Evolutionary conservation across 2,329 filamentous ascomycete species (phyloP), one percentile per base, ranked within the genome.

Genomic region (Thielaviopsis musarum): DNA sequence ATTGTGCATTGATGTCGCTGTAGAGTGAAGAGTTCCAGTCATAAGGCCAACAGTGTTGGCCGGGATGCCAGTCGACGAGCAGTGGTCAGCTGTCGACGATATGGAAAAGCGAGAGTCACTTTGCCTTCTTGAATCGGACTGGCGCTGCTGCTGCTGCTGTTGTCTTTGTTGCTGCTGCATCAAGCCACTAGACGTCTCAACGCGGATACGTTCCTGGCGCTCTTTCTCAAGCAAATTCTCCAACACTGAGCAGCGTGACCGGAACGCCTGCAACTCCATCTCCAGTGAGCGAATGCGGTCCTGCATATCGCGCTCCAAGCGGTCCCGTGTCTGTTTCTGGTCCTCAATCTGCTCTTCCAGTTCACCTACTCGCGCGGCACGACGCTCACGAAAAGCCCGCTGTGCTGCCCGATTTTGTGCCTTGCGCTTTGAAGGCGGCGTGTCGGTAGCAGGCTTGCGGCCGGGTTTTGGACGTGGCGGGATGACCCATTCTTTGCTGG

Each of bases 321-420:
- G 77, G 7, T 82, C 77, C 54, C 81, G 73, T 17, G 74, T 74
- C 49, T 79, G 77, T 65, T 78, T 80, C 53, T 81, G 74, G 62
- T 82, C 77, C 3, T 84, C 80, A 6, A 87, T 72, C 66, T 83
- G 79, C 65, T 84, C 81, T 69, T 87, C 82, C 34, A 87, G 72
- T 68, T 85, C 91, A 48, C 86, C 84, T 6, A 96, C 88, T 48
- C 88, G 86, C 24, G 88, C 88, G 1, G 88, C 88, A 63, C 91
- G 82, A 61, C 91, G 79, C 72, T 95, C 90, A 38, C 91, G 81
- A 71, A 97, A 97, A 1, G 87, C 88, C 61, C 91, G 78, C 73
- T 97, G 91, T 2, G 91, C 91, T 54, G 88, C 87, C 62, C 93
- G 81, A 70, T 97, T 97, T 73, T 97, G 93, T 1, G 88, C 87